phyloP scores from a whole-genome alignment of 495 filamentous ascomycete genomes.

The Penicillium egyptiacum region DNA sequence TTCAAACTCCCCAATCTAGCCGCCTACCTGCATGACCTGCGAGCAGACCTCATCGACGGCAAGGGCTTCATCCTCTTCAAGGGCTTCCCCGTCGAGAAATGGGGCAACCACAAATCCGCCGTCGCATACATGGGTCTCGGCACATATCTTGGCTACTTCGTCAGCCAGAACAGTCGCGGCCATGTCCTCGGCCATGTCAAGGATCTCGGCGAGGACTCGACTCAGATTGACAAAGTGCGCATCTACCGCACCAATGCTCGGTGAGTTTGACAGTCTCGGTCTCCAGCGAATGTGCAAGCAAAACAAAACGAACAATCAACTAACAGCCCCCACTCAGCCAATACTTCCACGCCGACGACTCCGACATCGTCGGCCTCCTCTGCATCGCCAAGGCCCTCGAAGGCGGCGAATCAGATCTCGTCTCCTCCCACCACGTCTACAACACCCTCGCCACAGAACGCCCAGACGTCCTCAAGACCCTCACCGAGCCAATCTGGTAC shows the following conservation, averaged over 20 bases:
- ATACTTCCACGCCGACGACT: slow-evolving; percentile 79
- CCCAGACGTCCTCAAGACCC: slow-evolving; percentile 73
- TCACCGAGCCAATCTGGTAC: slow-evolving; percentile 83
- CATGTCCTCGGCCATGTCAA: slow-evolving; percentile 87
- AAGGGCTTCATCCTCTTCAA: slow-evolving; percentile 86
- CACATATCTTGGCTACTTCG: slow-evolving; percentile 75
- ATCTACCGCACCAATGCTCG: slow-evolving; percentile 84
- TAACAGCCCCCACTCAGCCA: slow-evolving; percentile 34
- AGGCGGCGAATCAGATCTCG: slow-evolving; percentile 83
- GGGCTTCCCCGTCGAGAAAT: slow-evolving; percentile 68
- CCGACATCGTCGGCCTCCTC: slow-evolving; percentile 81
- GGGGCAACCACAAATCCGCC: slow-evolving; percentile 72
- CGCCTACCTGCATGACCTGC: slow-evolving; percentile 53
- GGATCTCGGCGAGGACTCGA: slow-evolving; percentile 76
- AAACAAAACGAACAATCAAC: not conserved
- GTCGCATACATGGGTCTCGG: slow-evolving; percentile 84
- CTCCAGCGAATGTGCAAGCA: not conserved
- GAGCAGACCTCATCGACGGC: slow-evolving; percentile 70
- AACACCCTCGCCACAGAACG: slow-evolving; percentile 72
- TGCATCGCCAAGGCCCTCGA: slow-evolving; percentile 76
- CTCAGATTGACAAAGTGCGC: slow-evolving; percentile 71
- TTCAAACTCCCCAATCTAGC: slow-evolving; percentile 61
- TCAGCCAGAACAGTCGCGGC: slow-evolving; percentile 76
- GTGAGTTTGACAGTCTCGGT: slow-evolving; percentile 31
- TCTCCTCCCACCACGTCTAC: slow-evolving; percentile 78